Base-by-base conservation (phyloP, 139 green algal species). In the Micractinium sp. region DNA sequence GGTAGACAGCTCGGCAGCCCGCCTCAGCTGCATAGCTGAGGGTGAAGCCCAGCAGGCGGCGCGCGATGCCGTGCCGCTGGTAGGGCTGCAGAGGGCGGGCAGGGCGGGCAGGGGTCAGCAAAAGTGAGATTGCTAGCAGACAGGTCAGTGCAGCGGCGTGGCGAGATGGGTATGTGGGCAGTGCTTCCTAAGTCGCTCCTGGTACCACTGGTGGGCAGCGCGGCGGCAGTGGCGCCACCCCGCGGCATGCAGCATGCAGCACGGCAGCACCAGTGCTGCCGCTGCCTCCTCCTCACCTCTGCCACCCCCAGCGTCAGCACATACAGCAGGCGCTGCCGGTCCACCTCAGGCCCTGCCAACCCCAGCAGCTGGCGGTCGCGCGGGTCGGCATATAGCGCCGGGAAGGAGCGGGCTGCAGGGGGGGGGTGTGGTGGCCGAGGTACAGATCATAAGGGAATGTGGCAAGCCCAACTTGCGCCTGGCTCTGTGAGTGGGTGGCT, bases 291-390 rank as follows among this genome's bases (percentile, higher is more conserved):
- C 0, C 63, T 41, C 66, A 82, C 87, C 78, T 90, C 78, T 53
- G 61, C 78, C 38, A 90, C 87, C 0, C 87, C 87, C 29, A 90
- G 87, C 25, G 87, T 90, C 16, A 90, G 77, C 36, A 90, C 69
- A 41, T 90, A 90, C 86, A 86, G 67, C 29, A 86, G 47, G 16
- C 33, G 29, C 61, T 90, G 18, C 19, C 56, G 36, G 60, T 89
- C 86, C 35, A n/a, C 7, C 20, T 33, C 18, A 12, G 27, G 56
- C 56, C 35, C 38, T 0, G 61, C 78, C 29, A 90, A 3, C 4
- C 87, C 87, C 87, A 90, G 66, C 87, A 86, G 66, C 20, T 66
- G 38, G 19, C 77, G 36, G 78, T 90, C 87, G 16, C 16, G 35
- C 0, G 87, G 78, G 60, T 90, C 87, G 15, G 79, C 66, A 31